phyloP scores from a whole-genome alignment of 1,139 yeast species.

The Yamadazyma atlantica region DNA sequence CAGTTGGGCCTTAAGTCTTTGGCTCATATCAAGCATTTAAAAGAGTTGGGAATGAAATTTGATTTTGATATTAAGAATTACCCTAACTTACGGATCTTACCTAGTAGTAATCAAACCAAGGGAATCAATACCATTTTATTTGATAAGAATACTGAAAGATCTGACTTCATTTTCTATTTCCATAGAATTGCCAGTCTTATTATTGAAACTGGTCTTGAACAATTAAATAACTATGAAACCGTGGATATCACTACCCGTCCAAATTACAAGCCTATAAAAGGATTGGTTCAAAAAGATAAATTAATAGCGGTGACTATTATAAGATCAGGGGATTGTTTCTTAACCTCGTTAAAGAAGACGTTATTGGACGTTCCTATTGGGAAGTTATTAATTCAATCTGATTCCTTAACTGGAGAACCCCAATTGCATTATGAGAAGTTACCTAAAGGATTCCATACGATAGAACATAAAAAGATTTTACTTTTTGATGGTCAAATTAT shows the following conservation, averaged over 20 bases:
- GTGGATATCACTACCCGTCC: slow-evolving; percentile 46
- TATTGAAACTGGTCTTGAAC: slow-evolving; percentile 65
- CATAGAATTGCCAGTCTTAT: slow-evolving; percentile 74
- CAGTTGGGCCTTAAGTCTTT: slow-evolving; percentile 66
- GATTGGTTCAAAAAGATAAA: slow-evolving; percentile 45
- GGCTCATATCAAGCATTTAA: slow-evolving; percentile 61
- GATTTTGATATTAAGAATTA: slow-evolving; percentile 30
- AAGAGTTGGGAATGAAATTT: slow-evolving; percentile 48
- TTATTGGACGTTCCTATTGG: slow-evolving; percentile 81
- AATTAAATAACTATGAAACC: slow-evolving; percentile 25
- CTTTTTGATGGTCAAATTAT: slow-evolving; percentile 85
- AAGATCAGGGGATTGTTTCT: slow-evolving; percentile 91
- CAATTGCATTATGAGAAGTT: slow-evolving; percentile 77
- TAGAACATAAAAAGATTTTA: slow-evolving; percentile 54
- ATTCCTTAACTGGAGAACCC: slow-evolving; percentile 88
- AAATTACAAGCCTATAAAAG: slow-evolving; percentile 30
- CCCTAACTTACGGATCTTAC: slow-evolving; percentile 40
- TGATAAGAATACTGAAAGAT: slow-evolving; percentile 53
- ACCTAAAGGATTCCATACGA: slow-evolving; percentile 22
- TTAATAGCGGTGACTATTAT: slow-evolving; percentile 76
- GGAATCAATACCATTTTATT: slow-evolving; percentile 75
- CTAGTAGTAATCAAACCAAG: slow-evolving; percentile 62
- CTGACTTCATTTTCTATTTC: slow-evolving; percentile 83
- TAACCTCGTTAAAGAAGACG: slow-evolving; percentile 70
- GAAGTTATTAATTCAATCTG: slow-evolving; percentile 82